These are phyloP conservation scores for Phytophthora hibernalis DNA, from an alignment of 352 stramenopile genomes.

Conservation along the genomic window DNA sequence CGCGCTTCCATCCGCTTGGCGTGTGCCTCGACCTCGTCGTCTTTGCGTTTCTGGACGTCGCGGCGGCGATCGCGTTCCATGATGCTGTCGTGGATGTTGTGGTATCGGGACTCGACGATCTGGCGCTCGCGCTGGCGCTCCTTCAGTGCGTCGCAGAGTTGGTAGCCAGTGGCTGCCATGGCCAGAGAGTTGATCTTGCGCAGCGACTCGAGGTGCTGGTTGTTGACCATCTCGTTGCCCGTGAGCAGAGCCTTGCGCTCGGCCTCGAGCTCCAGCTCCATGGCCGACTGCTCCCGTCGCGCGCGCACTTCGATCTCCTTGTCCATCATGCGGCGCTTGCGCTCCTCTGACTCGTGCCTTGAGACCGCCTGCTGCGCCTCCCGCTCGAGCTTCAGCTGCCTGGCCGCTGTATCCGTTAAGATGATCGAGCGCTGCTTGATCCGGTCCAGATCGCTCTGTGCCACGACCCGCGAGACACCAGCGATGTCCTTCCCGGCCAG, in stretches of 20 bases:
- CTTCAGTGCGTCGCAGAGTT: conserved; percentile 66
- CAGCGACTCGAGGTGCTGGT: conserved; percentile 70
- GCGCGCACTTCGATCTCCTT: conserved; percentile 76
- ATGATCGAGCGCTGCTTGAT: conserved; percentile 74
- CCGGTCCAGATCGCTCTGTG: conserved; percentile 43
- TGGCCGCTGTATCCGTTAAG: conserved; percentile 55
- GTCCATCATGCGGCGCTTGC: conserved; percentile 80
- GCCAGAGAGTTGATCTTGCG: conserved; percentile 76
- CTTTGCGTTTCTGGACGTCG: conserved; percentile 63
- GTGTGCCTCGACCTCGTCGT: conserved; percentile 46
- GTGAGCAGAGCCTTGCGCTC: conserved; percentile 72
- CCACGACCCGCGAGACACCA: conserved; percentile 48
- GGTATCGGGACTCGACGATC: conserved; percentile 60
- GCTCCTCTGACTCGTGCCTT: conserved; percentile 66
- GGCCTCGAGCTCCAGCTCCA: conserved; percentile 77
- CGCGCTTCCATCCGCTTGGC: conserved; percentile 66
- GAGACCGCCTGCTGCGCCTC: conserved; percentile 52
- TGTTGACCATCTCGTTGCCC: conserved; percentile 62
- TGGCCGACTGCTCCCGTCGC: conserved; percentile 69
- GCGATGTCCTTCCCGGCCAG: conserved; percentile 69
- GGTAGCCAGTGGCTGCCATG: conserved; percentile 65
- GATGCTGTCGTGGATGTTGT: conserved; percentile 74
- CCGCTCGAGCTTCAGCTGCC: conserved; percentile 46
- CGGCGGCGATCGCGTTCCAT: conserved; percentile 72
- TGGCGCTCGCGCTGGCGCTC: conserved; percentile 51